Percentiles rank a stretch among this genome's conserved stretches.
phyloP scores from a whole-genome alignment of 352 stramenopile genomes.

The Globisporangium mamillatum region DNA sequence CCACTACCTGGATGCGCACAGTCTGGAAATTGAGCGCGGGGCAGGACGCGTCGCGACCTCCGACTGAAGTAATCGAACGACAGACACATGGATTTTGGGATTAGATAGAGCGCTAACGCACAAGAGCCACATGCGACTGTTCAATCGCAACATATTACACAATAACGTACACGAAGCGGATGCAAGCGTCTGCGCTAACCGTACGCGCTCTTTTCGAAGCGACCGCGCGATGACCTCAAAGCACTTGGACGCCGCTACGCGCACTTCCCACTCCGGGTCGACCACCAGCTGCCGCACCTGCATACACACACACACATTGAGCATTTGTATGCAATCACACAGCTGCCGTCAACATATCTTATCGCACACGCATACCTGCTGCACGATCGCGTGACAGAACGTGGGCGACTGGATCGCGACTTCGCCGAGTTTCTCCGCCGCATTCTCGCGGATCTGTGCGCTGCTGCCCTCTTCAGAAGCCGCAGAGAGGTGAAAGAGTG shows the following conservation, averaged over 20 bases:
- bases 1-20: slow-evolving; percentile 54
- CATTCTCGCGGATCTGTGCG: slow-evolving; percentile 62
- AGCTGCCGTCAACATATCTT: neutral
- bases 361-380: slow-evolving; percentile 26
- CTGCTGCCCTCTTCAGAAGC: slow-evolving; percentile 56
- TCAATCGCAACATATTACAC: neutral
- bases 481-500: too few species aligned
- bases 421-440: slow-evolving; percentile 68
- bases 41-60: slow-evolving; percentile 33
- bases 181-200: slow-evolving; percentile 41
- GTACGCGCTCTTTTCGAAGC: slow-evolving; percentile 21
- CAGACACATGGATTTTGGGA: neutral
- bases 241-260: slow-evolving; percentile 65
- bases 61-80: slow-evolving; percentile 29
- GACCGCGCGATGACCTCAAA: slow-evolving; percentile 51
- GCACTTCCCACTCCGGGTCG: slow-evolving; percentile 63
- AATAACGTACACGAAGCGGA: slow-evolving; percentile 36
- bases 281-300: slow-evolving; percentile 55
- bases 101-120: neutral
- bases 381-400: slow-evolving; percentile 51
- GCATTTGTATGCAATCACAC: neutral
- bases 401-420: slow-evolving; percentile 43
- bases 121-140: neutral
- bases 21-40: slow-evolving; percentile 48
- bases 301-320: neutral